Base-by-base conservation (phyloP, 2,329 filamentous ascomycete genomes). In the Talaromyces albobiverticillius region DNA sequence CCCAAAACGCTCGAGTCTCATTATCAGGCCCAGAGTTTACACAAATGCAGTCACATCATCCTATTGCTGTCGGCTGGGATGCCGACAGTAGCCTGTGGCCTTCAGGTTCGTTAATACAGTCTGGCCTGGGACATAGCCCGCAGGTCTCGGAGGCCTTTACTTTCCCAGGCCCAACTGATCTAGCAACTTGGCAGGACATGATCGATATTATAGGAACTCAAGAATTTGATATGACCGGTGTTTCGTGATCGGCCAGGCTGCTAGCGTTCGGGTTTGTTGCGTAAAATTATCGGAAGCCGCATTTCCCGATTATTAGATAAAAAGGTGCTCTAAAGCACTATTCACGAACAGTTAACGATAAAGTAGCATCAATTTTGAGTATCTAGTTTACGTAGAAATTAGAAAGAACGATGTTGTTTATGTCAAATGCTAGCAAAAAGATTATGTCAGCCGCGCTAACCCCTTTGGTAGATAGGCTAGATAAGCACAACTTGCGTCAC, bases 181-280 rank as follows among this genome's bases (percentile, higher is more conserved):
- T 46, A n/a, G 45, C 45, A 34, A 32, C 45, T 34, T 34, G 29
- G 45, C 45, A 34, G 45, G 45, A 34, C 25, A 34, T 34, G 45
- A 34, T 46, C 34, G 45, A 46, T 14, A 34, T 46, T 10, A 22
- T 40, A 29, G 46, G 32, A 23, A 26, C 20, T 14, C 13, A 40
- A 2, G 32, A 49, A 18, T 25, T 50, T 22, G 36, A 18, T 38
- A 50, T 41, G 10, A 29, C 14, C 11, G 25, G 13, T 79, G 85
- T n/a, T n/a, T n/a, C n/a, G n/a, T n/a, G n/a, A n/a, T n/a, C n/a
- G n/a, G n/a, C n/a, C n/a, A n/a, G n/a, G n/a, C n/a, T n/a, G n/a
- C n/a, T n/a, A n/a, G n/a, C n/a, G n/a, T n/a, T n/a, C n/a, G n/a
- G n/a, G n/a, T n/a, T n/a, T n/a, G n/a, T n/a, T n/a, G n/a, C n/a